These are phyloP conservation scores for Cordyceps pruinosa DNA, from an alignment of 2,329 filamentous ascomycete species.

Conservation along the genomic window DNA sequence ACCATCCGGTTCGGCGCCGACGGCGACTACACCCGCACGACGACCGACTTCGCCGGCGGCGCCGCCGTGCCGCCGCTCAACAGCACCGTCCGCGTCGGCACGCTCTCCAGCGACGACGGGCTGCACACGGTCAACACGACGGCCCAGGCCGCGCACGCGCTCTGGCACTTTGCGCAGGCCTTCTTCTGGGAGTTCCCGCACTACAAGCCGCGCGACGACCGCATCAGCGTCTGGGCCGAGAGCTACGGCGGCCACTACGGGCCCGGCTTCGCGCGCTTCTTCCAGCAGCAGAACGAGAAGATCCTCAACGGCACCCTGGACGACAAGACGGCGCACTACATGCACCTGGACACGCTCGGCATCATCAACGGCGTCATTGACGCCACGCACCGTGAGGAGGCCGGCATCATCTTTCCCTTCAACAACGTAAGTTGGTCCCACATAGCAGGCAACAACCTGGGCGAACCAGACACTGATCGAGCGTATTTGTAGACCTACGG, in stretches of 20 bases:
- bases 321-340: constrained; percentile 38
- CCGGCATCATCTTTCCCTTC: constrained; percentile 48
- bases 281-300: constrained; percentile 56
- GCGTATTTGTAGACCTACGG: constrained; percentile 39
- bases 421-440: constrained; percentile 44
- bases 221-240: constrained; percentile 60
- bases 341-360: constrained; percentile 54
- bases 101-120: constrained; percentile 24
- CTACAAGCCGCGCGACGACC: constrained; percentile 46
- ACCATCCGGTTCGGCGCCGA: constrained; percentile 44
- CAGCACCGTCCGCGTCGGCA: constrained; percentile 30
- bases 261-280: constrained; percentile 51
- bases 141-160: constrained; percentile 45
- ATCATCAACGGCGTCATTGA: constrained; percentile 68
- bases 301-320: constrained; percentile 24
- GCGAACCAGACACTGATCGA: background rate
- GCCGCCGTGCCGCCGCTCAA: constrained; percentile 31
- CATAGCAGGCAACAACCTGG: no score
- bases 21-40: constrained; percentile 38
- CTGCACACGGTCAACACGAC: constrained; percentile 40
- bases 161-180: constrained; percentile 61
- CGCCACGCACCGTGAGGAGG: constrained; percentile 50
- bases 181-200: constrained; percentile 52
- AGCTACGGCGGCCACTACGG: constrained; percentile 66
- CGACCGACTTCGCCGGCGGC: constrained; percentile 25